Conservation (phyloP, 805 yeast species). For the Spathaspora hagerdaliae region DNA sequence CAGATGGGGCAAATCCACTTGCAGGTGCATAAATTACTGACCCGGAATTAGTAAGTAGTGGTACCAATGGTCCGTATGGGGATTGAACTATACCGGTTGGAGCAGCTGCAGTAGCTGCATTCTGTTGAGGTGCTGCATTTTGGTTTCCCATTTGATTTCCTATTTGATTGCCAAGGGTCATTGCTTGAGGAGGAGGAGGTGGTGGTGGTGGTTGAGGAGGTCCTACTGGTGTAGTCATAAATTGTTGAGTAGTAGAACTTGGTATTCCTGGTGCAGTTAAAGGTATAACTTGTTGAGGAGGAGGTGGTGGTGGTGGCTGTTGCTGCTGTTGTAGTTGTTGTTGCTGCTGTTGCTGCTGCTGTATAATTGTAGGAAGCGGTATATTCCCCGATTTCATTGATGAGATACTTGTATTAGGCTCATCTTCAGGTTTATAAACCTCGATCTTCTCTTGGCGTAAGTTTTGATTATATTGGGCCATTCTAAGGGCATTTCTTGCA, state of each 20-base stretch:
- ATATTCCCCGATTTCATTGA: not conserved
- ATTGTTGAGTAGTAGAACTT: not conserved
- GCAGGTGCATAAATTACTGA: constrained; percentile 8
- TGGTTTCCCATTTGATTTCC: no score
- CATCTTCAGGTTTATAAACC: constrained; percentile 7
- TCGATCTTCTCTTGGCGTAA: constrained; percentile 20
- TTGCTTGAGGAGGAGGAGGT: not conserved
- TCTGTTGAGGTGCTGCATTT: not conserved
- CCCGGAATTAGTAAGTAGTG: constrained; percentile 17
- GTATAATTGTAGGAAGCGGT: not conserved
- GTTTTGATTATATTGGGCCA: constrained; percentile 46
- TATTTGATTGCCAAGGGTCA: no score
- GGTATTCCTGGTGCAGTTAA: not conserved
- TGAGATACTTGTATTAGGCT: not conserved
- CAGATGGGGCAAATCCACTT: constrained; percentile 5
- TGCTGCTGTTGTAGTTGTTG: not conserved
- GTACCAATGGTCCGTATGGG: constrained; percentile 24
- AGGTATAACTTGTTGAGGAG: not conserved
- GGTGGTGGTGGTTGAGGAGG: not conserved
- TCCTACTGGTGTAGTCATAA: not conserved
- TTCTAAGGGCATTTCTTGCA: constrained; percentile 45
- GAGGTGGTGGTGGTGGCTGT: not conserved
- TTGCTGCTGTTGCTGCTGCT: constrained; percentile 1
- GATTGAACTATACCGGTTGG: constrained; percentile 12
- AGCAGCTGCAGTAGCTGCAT: not conserved